Evolutionary conservation across 176 grass and related monocot genomes (phyloP), one percentile per base, ranked within the genome.

Genomic region (Bromus sterilis): DNA sequence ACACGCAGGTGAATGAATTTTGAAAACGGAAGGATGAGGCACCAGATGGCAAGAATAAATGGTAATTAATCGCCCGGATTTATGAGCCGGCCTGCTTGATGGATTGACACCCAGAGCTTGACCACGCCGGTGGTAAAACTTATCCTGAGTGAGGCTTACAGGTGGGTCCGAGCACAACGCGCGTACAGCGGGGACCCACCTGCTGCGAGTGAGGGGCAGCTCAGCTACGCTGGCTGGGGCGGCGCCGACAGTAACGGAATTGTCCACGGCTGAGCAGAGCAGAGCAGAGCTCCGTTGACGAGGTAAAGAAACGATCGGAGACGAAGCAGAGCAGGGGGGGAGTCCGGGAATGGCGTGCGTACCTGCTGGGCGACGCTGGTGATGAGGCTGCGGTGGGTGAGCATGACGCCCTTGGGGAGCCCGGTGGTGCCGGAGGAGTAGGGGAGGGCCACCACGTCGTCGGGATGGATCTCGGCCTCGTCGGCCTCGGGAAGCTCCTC

Each of bases 301-400:
- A n/a, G n/a, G n/a, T n/a, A n/a, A n/a, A n/a, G n/a, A n/a, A n/a
- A n/a, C n/a, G n/a, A n/a, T n/a, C n/a, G n/a, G n/a, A n/a, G n/a
- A n/a, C n/a, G n/a, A n/a, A 34, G 28, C 25, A 73, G 67, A 9
- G 11, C 15, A 66, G 4, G 2, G 0, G 37, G 37, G 10, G 37
- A 51, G 21, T 68, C 11, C 13, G 4, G n/a, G 30, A 15, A 26
- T 23, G 14, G 24, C 1, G 20, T 42, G 4, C 1, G 35, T 33
- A 97, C 92, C 75, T 94, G 92, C 84, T 97, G 95, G 4, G 95
- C 90, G 48, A 97, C 91, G 86, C 95, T 97, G 67, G 92, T 97
- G 88, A 92, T 51, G 72, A 97, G 87, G 84, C 95, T 97, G 82
- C 95, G 92, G 89, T 97, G 95, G 7, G 89, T 97, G 71, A 97